These are phyloP conservation scores for Pythium rishiriense DNA, from an alignment of 352 stramenopile genomes.

Conservation along the genomic window DNA sequence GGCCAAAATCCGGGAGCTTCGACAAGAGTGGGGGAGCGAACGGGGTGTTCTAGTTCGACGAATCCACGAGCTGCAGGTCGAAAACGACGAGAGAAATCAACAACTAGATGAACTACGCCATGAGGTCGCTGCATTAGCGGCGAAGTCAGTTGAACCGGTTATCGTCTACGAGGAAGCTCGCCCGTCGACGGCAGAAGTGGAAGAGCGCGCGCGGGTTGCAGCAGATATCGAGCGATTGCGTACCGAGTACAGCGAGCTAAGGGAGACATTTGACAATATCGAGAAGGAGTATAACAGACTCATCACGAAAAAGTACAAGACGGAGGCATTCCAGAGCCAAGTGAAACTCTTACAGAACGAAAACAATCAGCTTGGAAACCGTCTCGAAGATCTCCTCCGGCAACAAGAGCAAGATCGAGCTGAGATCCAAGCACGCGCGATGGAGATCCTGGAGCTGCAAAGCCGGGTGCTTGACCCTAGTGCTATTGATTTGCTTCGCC, in stretches of 20 bases:
- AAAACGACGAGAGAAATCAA: neutral
- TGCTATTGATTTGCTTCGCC: conserved; percentile 47
- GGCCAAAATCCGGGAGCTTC: conserved; percentile 29
- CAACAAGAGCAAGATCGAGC: conserved; percentile 45
- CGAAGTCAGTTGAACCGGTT: conserved; percentile 15
- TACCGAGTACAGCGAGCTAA: conserved; percentile 29
- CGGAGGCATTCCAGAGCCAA: conserved; percentile 73
- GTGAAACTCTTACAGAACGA: conserved; percentile 65
- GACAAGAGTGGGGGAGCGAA: conserved; percentile 24
- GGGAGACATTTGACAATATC: conserved; percentile 29
- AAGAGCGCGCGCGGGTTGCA: conserved; percentile 20
- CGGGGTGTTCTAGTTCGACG: neutral
- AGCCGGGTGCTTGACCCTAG: conserved; percentile 51
- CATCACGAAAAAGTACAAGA: conserved; percentile 73
- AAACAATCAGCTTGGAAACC: conserved; percentile 48
- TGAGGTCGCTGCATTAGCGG: neutral
- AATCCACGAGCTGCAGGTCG: conserved; percentile 22
- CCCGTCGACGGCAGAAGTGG: conserved; percentile 8
- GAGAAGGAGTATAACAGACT: conserved; percentile 55
- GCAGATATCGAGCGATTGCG: conserved; percentile 38
- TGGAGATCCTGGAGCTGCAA: conserved; percentile 52
- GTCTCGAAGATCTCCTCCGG: conserved; percentile 48
- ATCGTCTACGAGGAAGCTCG: conserved; percentile 8
- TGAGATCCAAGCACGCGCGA: conserved; percentile 37
- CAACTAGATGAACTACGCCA: neutral